Evolutionary conservation across 495 filamentous ascomycete species (phyloP).

Genomic region (Hypoxylon lienhwacheense): DNA sequence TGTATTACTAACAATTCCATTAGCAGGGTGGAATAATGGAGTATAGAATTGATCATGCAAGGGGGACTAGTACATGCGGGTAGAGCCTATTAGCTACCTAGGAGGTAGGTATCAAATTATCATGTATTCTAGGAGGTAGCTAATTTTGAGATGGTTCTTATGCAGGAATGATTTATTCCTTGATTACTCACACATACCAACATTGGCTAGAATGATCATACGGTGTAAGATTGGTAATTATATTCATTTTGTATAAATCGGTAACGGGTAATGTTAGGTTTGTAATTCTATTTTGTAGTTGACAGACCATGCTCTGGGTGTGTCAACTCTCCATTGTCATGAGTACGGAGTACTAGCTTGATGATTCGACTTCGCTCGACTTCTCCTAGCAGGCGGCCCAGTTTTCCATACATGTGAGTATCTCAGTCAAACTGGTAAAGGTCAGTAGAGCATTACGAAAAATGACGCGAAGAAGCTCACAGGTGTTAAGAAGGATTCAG

Average conservation of each 20-base stretch:
- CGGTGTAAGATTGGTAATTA: conserved; percentile 8
- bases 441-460: conserved; percentile 2
- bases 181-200: no score
- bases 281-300: not conserved
- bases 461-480: conserved; percentile 54
- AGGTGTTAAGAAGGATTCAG: conserved; percentile 95
- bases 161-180: no score
- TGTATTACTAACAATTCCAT: no score
- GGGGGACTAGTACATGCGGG: not conserved
- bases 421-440: conserved; percentile 36
- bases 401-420: not conserved
- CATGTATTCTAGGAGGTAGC: no score
- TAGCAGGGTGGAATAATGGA: not conserved
- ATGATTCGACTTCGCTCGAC: conserved; percentile 11
- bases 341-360: conserved; percentile 2
- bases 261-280: conserved; percentile 9
- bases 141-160: no score
- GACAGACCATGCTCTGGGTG: conserved; percentile 7
- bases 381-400: not conserved
- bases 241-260: conserved; percentile 29
- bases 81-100: no score
- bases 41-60: not conserved
- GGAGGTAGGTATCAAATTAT: no score
- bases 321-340: conserved; percentile 17
- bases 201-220: not conserved